phyloP scores from a whole-genome alignment of 305 asterid genomes.

The Fraxinus sp. region DNA sequence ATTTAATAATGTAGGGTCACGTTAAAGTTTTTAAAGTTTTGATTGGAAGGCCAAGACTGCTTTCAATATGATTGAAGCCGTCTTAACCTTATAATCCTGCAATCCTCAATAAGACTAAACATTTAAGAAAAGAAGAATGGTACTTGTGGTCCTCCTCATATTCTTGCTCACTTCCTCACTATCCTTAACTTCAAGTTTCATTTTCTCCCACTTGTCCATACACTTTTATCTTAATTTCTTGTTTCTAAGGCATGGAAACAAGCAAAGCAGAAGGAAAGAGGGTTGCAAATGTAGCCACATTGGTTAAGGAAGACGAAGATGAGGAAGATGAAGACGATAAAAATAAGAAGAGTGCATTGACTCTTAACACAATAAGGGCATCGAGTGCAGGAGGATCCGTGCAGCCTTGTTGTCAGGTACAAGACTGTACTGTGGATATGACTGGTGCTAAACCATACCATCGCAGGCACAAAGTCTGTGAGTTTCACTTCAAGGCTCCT shows the following conservation, averaged over 20 bases:
- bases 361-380: slow-evolving; percentile 32
- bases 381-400: slow-evolving; percentile 43
- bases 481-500: slow-evolving; percentile 70
- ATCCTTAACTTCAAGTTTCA: slow-evolving; percentile 9
- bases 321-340: slow-evolving; percentile 31
- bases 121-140: slow-evolving; percentile 23
- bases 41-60: slow-evolving; percentile 13
- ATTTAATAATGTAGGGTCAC: slow-evolving; percentile 21
- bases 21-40: slow-evolving; percentile 3
- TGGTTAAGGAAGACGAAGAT: neutral
- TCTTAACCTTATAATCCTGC: slow-evolving; percentile 6
- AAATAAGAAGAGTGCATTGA: slow-evolving; percentile 35
- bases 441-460: slow-evolving; percentile 61
- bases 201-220: neutral
- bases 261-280: slow-evolving; percentile 41
- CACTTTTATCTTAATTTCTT: slow-evolving; percentile 3
- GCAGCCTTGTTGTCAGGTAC: slow-evolving; percentile 63
- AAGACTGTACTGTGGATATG: slow-evolving; percentile 61
- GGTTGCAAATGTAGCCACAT: slow-evolving; percentile 19
- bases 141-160: slow-evolving; percentile 45
- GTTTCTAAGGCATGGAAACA: slow-evolving; percentile 33
- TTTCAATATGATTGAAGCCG: slow-evolving; percentile 5
- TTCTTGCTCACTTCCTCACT: slow-evolving; percentile 18
- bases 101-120: neutral
- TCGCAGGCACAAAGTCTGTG: slow-evolving; percentile 82